Conservation (phyloP, 768 basidiomycete genomes). For the Dacryopinax spathularia region DNA sequence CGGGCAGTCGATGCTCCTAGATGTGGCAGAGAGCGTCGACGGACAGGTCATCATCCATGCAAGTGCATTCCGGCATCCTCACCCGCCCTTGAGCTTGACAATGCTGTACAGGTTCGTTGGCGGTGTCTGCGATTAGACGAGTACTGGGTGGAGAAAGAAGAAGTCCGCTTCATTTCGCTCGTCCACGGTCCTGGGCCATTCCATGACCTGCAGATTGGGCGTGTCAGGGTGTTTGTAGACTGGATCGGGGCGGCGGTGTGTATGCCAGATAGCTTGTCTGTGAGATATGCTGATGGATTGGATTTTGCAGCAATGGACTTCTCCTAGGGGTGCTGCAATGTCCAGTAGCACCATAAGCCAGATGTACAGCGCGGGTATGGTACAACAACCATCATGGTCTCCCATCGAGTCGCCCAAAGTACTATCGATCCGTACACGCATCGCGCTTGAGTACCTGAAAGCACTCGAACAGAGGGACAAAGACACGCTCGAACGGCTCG, state of each 20-base stretch:
- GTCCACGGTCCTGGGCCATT: neutral
- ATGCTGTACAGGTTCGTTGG: neutral
- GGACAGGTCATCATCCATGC: neutral
- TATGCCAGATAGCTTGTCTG: no score
- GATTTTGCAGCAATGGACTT: neutral
- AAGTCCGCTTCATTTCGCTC: neutral
- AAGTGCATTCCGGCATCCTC: neutral
- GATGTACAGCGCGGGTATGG: neutral
- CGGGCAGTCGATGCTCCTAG: neutral
- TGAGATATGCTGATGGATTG: neutral
- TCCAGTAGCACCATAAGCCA: neutral
- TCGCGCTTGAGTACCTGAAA: neutral
- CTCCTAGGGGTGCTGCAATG: neutral
- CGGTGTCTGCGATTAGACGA: neutral
- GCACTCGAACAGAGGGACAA: neutral
- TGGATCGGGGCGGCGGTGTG: neutral
- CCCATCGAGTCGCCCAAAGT: neutral
- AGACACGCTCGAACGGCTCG: neutral
- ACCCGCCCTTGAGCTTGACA: no score
- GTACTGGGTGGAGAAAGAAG: neutral
- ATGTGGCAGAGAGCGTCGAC: neutral
- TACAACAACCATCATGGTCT: neutral
- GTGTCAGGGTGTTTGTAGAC: neutral
- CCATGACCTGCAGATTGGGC: neutral
- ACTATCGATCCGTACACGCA: neutral